These are phyloP conservation scores for Daedaleopsis sinensis DNA, from an alignment of 768 basidiomycete genomes.

Conservation along the genomic window DNA sequence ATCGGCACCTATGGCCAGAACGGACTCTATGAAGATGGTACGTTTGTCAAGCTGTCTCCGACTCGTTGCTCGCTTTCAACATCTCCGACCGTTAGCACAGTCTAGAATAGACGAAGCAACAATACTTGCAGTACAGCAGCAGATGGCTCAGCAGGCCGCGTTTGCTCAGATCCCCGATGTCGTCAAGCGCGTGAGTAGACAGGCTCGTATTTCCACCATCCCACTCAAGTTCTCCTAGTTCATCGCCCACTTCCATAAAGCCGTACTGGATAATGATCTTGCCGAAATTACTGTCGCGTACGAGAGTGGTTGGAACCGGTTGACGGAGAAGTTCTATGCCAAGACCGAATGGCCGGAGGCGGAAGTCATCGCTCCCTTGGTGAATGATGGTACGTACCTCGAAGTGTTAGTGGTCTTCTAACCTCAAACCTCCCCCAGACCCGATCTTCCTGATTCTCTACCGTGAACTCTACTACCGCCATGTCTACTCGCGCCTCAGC, in stretches of 20 bases:
- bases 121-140: constrained; percentile 74
- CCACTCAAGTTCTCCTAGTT: constrained; percentile 54
- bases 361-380: constrained; percentile 91
- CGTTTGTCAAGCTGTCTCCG: not conserved
- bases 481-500: constrained; percentile 93
- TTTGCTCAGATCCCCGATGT: constrained; percentile 85
- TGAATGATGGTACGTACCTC: constrained; percentile 72
- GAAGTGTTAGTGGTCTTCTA: constrained; percentile 23
- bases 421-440: constrained; percentile 48
- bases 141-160: constrained; percentile 82
- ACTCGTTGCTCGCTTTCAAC: not conserved
- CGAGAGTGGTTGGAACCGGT: constrained; percentile 95
- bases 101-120: constrained; percentile 74
- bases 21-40: constrained; percentile 70
- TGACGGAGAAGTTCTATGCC: constrained; percentile 94
- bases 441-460: constrained; percentile 97
- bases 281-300: constrained; percentile 91
- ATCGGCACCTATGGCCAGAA: constrained; percentile 72
- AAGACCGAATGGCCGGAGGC: constrained; percentile 98
- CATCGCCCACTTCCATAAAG: constrained; percentile 93
- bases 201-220: not conserved
- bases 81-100: constrained; percentile 37
- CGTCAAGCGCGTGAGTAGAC: constrained; percentile 75
- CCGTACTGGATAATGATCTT: constrained; percentile 89
- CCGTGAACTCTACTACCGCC: constrained; percentile 93